phyloP scores from a whole-genome alignment of 2,329 filamentous ascomycete genomes.

The Sclerotinia subarctica region DNA sequence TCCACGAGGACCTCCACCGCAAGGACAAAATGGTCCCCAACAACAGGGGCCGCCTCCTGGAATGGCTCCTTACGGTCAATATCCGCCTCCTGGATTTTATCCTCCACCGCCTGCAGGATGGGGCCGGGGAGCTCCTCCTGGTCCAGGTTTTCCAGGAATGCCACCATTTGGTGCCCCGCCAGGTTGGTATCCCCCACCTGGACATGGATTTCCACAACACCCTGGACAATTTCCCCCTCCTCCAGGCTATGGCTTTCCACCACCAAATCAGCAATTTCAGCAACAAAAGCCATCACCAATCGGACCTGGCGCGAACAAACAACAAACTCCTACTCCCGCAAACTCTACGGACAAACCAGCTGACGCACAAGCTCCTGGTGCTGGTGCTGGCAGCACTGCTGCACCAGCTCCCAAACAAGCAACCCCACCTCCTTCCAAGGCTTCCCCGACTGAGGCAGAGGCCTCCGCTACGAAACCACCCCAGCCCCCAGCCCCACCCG shows the following conservation, averaged over 20 bases:
- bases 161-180: conserved; percentile 66
- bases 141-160: conserved; percentile 69
- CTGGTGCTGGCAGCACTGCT: conserved; percentile 43
- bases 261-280: conserved; percentile 59
- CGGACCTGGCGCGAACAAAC: conserved; percentile 50
- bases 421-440: conserved; percentile 66
- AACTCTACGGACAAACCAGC: conserved; percentile 37
- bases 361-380: conserved; percentile 48
- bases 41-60: conserved; percentile 23
- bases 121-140: conserved; percentile 54
- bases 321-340: conserved; percentile 45
- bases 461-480: conserved; percentile 40
- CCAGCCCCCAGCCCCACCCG: conserved; percentile 23
- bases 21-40: conserved; percentile 26
- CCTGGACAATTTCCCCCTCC: conserved; percentile 49
- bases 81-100: conserved; percentile 40
- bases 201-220: conserved; percentile 68
- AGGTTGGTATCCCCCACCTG: conserved; percentile 74
- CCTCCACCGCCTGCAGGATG: conserved; percentile 47
- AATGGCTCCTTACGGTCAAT: conserved; percentile 40
- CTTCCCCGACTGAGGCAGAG: conserved; percentile 52
- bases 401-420: conserved; percentile 42
- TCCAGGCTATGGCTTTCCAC: conserved; percentile 45
- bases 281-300: conserved; percentile 49
- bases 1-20: conserved; percentile 23